Evolutionary conservation across 2,329 filamentous ascomycete genomes (phyloP).

Genomic region (Myriosclerotinia curreyana): DNA sequence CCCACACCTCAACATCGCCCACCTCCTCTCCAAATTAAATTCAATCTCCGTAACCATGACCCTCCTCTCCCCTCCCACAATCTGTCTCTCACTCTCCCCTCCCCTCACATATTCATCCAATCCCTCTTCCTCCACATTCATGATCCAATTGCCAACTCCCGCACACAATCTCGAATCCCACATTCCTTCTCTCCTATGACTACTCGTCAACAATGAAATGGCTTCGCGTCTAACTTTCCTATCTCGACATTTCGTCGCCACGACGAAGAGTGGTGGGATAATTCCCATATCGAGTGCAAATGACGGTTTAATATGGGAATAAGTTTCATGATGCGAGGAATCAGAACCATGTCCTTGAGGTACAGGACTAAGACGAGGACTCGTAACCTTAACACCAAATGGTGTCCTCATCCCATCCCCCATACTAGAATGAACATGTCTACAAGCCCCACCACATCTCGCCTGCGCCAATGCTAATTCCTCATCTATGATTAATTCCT

Average conservation of each 20-base stretch:
- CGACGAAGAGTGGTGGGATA: constrained; percentile 37
- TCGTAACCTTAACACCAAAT: constrained; percentile 12
- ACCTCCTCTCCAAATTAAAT: constrained; percentile 36
- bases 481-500: constrained; percentile 51
- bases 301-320: constrained; percentile 44
- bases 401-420: background rate
- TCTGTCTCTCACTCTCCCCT: constrained; percentile 51
- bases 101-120: constrained; percentile 47
- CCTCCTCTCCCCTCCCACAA: constrained; percentile 31
- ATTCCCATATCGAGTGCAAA: constrained; percentile 38
- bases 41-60: constrained; percentile 39
- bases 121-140: constrained; percentile 41
- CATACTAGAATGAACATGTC: constrained; percentile 28
- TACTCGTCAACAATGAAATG: constrained; percentile 31
- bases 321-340: constrained; percentile 12
- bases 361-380: background rate
- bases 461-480: constrained; percentile 31
- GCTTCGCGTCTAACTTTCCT: constrained; percentile 33
- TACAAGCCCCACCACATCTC: constrained; percentile 25
- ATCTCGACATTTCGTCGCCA: constrained; percentile 36
- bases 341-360: constrained; percentile 20
- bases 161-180: constrained; percentile 37
- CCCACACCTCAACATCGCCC: constrained; percentile 36
- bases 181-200: constrained; percentile 37
- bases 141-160: constrained; percentile 32